Percentiles rank a stretch among this genome's conserved stretches.
phyloP scores from a whole-genome alignment of 495 filamentous ascomycete genomes.

The Annulohypoxylon bovei region DNA sequence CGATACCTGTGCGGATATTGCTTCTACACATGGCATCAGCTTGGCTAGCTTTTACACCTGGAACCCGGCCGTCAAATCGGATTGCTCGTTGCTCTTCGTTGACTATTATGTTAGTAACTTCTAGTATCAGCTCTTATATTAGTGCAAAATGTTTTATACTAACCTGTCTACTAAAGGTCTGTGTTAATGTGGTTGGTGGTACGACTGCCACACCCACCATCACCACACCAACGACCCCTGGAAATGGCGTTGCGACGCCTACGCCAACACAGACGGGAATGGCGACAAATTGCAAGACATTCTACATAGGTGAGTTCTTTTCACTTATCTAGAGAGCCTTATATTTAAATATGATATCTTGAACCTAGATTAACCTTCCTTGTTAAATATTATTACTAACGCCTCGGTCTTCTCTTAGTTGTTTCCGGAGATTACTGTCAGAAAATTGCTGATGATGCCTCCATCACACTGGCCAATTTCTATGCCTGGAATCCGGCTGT shows the following conservation, averaged over 20 bases:
- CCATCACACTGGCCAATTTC: background rate
- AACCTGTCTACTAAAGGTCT: constrained; percentile 54
- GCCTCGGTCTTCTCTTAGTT: background rate
- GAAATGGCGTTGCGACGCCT: constrained; percentile 43
- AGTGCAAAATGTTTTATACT: constrained; percentile 20
- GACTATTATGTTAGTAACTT: no score
- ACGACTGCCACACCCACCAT: background rate
- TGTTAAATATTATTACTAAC: background rate
- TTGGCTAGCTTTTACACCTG: constrained; percentile 46
- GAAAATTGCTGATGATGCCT: background rate
- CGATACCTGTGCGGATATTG: constrained; percentile 57
- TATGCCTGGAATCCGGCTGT: background rate
- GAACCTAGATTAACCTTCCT: no score
- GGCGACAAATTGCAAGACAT: constrained; percentile 55
- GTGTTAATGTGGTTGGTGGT: constrained; percentile 30
- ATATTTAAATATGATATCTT: no score
- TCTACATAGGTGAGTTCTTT: constrained; percentile 45
- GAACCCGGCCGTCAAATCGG: constrained; percentile 52
- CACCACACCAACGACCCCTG: constrained; percentile 11
- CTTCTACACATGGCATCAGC: constrained; percentile 44
- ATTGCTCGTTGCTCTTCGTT: constrained; percentile 29
- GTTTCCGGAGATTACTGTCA: background rate
- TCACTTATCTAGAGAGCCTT: no score
- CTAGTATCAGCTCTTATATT: no score
- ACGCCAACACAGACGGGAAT: constrained; percentile 53